Percentiles rank a stretch among this genome's conserved stretches.
phyloP scores from a whole-genome alignment of 2,329 filamentous ascomycete genomes.

The Fusarium sp. region DNA sequence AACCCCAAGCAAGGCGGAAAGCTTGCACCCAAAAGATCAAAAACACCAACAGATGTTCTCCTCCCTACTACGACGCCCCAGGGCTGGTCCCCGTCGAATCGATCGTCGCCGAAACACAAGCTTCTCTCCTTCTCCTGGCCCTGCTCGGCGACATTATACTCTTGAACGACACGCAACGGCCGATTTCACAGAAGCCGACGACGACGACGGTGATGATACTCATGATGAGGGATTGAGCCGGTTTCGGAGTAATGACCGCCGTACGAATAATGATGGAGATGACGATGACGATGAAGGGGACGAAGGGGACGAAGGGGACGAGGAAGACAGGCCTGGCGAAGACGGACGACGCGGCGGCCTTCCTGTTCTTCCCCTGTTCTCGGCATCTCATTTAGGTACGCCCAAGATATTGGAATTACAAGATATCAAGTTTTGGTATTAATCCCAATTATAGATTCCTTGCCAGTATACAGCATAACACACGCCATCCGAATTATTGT shows the following conservation, averaged over 20 bases:
- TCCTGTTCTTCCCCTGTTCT: constrained; percentile 79
- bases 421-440: neutral
- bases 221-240: constrained; percentile 49
- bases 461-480: constrained; percentile 90
- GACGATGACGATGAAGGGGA: constrained; percentile 59
- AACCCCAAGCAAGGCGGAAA: constrained; percentile 40
- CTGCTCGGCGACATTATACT: constrained; percentile 42
- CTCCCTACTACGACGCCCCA: constrained; percentile 50
- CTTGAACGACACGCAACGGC: constrained; percentile 64
- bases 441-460: constrained; percentile 68
- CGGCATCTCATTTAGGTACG: constrained; percentile 78
- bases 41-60: constrained; percentile 50
- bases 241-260: constrained; percentile 37
- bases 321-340: constrained; percentile 52
- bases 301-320: constrained; percentile 60
- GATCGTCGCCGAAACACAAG: constrained; percentile 44
- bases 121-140: constrained; percentile 48
- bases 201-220: constrained; percentile 59
- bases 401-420: neutral
- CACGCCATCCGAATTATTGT: constrained; percentile 90
- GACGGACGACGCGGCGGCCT: constrained; percentile 42
- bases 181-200: constrained; percentile 73
- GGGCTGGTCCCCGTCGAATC: constrained; percentile 49
- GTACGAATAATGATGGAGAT: constrained; percentile 52
- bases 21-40: constrained; percentile 32